These are phyloP conservation scores for Colletotrichum costaricense DNA, from an alignment of 2,329 filamentous ascomycete genomes.

Conservation along the genomic window DNA sequence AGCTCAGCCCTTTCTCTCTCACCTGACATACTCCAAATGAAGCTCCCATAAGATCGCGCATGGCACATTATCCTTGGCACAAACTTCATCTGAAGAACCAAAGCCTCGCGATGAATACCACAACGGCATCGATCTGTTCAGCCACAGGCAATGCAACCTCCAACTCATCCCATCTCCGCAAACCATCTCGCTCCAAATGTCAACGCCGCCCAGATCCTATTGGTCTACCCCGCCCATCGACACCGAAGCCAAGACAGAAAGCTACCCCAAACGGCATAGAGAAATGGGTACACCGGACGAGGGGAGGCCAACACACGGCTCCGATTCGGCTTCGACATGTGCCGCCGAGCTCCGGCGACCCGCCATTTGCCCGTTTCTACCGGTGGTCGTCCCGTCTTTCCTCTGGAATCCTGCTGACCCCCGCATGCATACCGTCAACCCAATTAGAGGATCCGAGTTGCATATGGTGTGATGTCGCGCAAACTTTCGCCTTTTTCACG, in stretches of 20 bases:
- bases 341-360: slow-evolving; percentile 9
- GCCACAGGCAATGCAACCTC: not conserved
- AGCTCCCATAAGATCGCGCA: not conserved
- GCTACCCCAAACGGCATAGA: not conserved
- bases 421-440: not conserved
- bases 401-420: not conserved
- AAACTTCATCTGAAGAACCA: not conserved
- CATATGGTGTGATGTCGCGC: slow-evolving; percentile 22
- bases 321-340: slow-evolving; percentile 23
- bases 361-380: not conserved
- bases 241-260: slow-evolving; percentile 12
- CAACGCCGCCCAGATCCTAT: not conserved
- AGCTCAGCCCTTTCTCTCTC: not conserved
- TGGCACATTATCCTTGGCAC: not conserved
- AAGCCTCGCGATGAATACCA: not conserved
- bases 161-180: not conserved
- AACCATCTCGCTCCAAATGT: not conserved
- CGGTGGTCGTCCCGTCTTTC: not conserved
- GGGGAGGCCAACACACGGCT: not conserved
- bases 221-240: slow-evolving; percentile 11
- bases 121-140: not conserved
- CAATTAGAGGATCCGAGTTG: slow-evolving; percentile 17
- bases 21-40: not conserved
- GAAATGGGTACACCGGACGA: not conserved
- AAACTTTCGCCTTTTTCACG: slow-evolving; percentile 2